Conservation (phyloP, 306 rosid species). For the Rosa persica region DNA sequence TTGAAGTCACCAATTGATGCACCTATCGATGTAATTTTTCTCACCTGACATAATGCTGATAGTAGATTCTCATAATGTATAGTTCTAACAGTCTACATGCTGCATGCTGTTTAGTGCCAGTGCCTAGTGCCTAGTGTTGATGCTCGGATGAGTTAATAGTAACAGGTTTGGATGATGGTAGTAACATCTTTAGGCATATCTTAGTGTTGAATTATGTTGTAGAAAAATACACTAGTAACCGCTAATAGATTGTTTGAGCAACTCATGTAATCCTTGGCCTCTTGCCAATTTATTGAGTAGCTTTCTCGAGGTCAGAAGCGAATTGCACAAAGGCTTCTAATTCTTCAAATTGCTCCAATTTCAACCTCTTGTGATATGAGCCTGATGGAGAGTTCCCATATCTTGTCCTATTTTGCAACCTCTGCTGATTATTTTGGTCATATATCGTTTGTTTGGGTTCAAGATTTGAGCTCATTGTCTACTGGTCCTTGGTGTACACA, state of each 20-base stretch:
- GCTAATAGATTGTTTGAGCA: background rate
- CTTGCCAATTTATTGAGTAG: background rate
- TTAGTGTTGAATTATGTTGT: background rate
- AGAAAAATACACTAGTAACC: background rate
- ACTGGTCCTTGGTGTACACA: background rate
- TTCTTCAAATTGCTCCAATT: background rate
- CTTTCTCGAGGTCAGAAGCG: background rate
- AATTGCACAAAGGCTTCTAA: background rate
- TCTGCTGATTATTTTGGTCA: background rate
- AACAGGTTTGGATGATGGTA: background rate
- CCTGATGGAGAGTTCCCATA: background rate
- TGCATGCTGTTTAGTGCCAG: background rate
- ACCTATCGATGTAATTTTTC: slow-evolving; percentile 70
- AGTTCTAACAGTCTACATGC: background rate
- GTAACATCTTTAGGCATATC: background rate
- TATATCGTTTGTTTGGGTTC: background rate
- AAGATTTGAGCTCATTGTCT: background rate
- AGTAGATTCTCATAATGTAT: background rate
- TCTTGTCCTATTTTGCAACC: background rate
- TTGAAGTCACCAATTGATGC: slow-evolving; percentile 74
- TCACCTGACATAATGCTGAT: slow-evolving; percentile 2
- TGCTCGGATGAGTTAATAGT: background rate
- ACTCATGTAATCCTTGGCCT: background rate
- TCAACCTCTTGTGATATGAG: too few species aligned
- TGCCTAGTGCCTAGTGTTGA: background rate